These are phyloP conservation scores for Macrolepiota dolichaula DNA, from an alignment of 768 basidiomycete genomes.

Conservation along the genomic window DNA sequence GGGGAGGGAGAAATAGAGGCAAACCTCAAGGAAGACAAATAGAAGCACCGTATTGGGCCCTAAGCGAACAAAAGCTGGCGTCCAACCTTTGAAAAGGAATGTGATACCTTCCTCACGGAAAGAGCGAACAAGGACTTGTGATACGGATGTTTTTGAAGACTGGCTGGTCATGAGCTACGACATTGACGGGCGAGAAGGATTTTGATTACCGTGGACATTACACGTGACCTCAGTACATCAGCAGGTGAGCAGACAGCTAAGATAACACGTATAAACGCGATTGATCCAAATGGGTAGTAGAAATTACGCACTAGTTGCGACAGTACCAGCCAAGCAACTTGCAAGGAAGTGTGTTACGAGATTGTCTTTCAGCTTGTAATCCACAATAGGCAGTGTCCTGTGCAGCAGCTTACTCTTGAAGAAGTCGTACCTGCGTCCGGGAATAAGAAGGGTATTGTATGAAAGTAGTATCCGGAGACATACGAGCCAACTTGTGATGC, in stretches of 20 bases:
- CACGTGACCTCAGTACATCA: conserved; percentile 71
- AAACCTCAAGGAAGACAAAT: conserved; percentile 82
- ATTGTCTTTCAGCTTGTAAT: conserved; percentile 63
- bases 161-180: conserved; percentile 20
- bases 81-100: conserved; percentile 89
- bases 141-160: conserved; percentile 47
- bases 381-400: conserved; percentile 47
- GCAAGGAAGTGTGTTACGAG: conserved; percentile 64
- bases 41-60: conserved; percentile 83
- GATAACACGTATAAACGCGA: conserved; percentile 10
- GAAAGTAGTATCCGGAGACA: conserved; percentile 27
- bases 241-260: conserved; percentile 76
- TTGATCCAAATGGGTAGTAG: not conserved
- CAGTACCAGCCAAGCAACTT: conserved; percentile 67
- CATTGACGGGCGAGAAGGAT: conserved; percentile 10
- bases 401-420: conserved; percentile 61
- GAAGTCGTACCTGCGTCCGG: conserved; percentile 60
- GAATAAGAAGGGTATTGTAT: not conserved
- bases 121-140: conserved; percentile 55
- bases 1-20: conserved; percentile 9
- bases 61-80: conserved; percentile 80
- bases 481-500: conserved; percentile 83
- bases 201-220: conserved; percentile 66
- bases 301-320: conserved; percentile 65
- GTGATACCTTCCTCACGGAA: conserved; percentile 69